Base-by-base conservation (phyloP, 2,329 filamentous ascomycete species). In the Colletotrichum spinosum region DNA sequence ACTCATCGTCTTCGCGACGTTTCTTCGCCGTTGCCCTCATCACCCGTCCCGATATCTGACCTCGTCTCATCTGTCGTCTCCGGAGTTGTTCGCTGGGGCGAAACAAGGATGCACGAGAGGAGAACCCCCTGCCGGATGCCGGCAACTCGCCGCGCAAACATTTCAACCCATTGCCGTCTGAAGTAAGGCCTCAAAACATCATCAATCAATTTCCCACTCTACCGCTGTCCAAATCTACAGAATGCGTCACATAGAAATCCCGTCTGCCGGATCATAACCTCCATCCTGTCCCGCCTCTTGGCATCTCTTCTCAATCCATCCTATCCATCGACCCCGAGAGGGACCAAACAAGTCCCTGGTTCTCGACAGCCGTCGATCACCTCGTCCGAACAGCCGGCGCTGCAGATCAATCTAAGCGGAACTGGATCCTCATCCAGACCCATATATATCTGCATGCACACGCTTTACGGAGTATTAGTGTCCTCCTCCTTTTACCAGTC, bases 381-480 rank as follows among this genome's bases (percentile, higher is more conserved):
- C 39, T 41, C 51, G 60, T 62, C 62, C 62, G 57, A 56, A 55
- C 46, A 46, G 51, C 51, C 51, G 33, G 46, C 51, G 50, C 34
- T 39, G 62, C 45, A 65, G 58, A 62, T 62, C 50, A 65, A 42
- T 62, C 12, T 62, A 62, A 46, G 34, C 51, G 62, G 51, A 61
- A 65, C 51, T 56, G 57, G 37, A 38, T 12, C 5, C 33, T n/a
- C 41, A n/a, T 49, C 4, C 39, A 50, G n/a, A 25, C 50, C 15
- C 44, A 38, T 48, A 13, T 25, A 45, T 48, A 11, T 37, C 55
- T 33, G n/a, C 25, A 11, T 15, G 44, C n/a, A 41, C 38, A 13
- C 38, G 38, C 9, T 41, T 3, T 41, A 3, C 9, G 38, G 38
- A 13, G 17, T 17, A 17, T 17, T 17, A 17, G 17, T 17, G 17